Evolutionary conservation across 140 eudicot genomes (phyloP), one percentile per base, ranked within the genome.

Genomic region (Ambrosia hybrid): DNA sequence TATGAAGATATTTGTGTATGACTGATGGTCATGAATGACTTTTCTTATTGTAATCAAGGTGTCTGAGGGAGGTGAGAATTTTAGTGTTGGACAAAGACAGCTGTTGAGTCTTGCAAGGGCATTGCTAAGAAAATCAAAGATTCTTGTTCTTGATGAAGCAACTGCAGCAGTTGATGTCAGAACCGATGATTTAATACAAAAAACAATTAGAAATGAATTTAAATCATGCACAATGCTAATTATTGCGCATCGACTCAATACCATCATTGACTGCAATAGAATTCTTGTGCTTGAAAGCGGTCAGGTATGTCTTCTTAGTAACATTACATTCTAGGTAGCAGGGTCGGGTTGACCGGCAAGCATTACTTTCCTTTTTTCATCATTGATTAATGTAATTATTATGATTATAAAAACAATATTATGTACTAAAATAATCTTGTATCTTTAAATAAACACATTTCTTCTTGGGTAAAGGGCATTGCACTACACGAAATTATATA

Each of bases 131-230:
- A 83, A 96, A 74, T 88, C 99, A 57, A 91, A 94, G 84, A 90
- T 94, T 83, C 92, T 94, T 51, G 97, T 94, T 72, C 96, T 90
- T 74, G 99, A 94, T 80, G 99, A 94, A 86, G 99, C 97, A 46
- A 94, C 97, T n/a, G 97, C 99, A 56, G 95, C 99, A 6, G 99
- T 94, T 64, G 97, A 94, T 86, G 96, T 94, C 52, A 82, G 89
- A 79, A 94, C 99, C 6, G 99, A 94, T 76, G 92, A 96, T 66
- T 84, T 91, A n/a, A 91, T 94, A 41, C 99, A 94, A 74, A 94
- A 90, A 79, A 88, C 97, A 21, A 88, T 94, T 12, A 81, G 99
- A 36, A 91, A 88, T 78, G 97, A 94, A 78, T 91, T 94, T 53
- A 94, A 85, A 82, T 76, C 90, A 4, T 86, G 99, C 91, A 91